Percentiles rank a stretch among this genome's conserved stretches.
These are phyloP conservation scores for Penicillium lividum DNA, from an alignment of 495 filamentous ascomycete genomes.

Conservation along the genomic window DNA sequence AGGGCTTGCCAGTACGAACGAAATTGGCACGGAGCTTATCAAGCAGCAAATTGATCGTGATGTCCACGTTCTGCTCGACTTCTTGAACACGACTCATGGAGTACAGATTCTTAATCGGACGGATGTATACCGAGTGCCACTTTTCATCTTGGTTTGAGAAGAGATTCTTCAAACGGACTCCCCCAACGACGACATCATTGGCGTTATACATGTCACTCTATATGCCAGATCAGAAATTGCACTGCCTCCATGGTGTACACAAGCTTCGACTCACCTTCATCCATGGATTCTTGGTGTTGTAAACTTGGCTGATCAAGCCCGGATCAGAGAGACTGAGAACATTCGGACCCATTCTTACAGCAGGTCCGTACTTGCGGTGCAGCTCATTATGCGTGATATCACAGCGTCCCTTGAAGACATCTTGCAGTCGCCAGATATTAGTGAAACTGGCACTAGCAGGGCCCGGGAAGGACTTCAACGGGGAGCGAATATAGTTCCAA, in stretches of 20 bases:
- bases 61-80: conserved; percentile 34
- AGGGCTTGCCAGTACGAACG: conserved; percentile 21
- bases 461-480: conserved; percentile 30
- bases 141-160: conserved; percentile 48
- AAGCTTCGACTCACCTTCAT: conserved; percentile 26
- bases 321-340: conserved; percentile 39
- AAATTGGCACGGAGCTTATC: conserved; percentile 24
- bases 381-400: conserved; percentile 31
- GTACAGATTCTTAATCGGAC: conserved; percentile 38
- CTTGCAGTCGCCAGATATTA: conserved; percentile 31
- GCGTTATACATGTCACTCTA: conserved; percentile 33
- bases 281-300: conserved; percentile 33
- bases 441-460: conserved; percentile 26
- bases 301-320: conserved; percentile 32
- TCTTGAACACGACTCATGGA: conserved; percentile 37
- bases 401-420: conserved; percentile 27
- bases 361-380: conserved; percentile 36
- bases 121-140: conserved; percentile 32
- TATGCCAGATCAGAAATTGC: neutral
- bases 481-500: conserved; percentile 27
- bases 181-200: conserved; percentile 24
- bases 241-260: neutral
- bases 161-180: conserved; percentile 25
- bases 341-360: conserved; percentile 41
- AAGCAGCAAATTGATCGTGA: conserved; percentile 25